Percentiles rank a stretch among this genome's conserved stretches.
Evolutionary conservation across 2,329 filamentous ascomycete genomes (phyloP).

Genomic region (Hypoxylon sp.): DNA sequence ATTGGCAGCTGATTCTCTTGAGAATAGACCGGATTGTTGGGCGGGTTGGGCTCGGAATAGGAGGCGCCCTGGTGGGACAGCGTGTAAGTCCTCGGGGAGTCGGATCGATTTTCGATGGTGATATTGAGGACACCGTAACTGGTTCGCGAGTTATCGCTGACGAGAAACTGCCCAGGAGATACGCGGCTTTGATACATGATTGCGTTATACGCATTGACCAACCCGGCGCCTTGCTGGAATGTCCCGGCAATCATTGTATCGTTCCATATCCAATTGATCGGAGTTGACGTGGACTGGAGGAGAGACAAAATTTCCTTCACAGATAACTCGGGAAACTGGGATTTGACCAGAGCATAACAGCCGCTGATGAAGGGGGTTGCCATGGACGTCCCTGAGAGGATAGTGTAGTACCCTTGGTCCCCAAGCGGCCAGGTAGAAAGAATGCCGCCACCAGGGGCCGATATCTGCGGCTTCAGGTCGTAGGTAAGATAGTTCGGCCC

Average conservation of each 20-base stretch:
- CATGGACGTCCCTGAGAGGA: conserved; percentile 50
- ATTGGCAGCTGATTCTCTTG: conserved; percentile 33
- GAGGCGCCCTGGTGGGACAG: conserved; percentile 38
- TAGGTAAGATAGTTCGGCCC: conserved; percentile 35
- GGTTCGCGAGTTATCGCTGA: conserved; percentile 25
- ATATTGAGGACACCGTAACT: conserved; percentile 34
- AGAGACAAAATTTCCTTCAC: conserved; percentile 42
- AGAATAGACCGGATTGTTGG: conserved; percentile 21
- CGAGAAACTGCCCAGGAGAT: conserved; percentile 37
- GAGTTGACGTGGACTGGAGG: conserved; percentile 44
- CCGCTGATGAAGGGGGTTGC: conserved; percentile 47
- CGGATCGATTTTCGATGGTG: conserved; percentile 38
- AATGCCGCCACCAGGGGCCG: conserved; percentile 48
- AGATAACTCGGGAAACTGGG: conserved; percentile 40
- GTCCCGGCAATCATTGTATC: conserved; percentile 41
- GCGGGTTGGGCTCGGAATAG: conserved; percentile 36
- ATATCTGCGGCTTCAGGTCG: conserved; percentile 44
- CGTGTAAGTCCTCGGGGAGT: conserved; percentile 32
- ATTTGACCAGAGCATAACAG: conserved; percentile 48
- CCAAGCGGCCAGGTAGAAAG: conserved; percentile 48
- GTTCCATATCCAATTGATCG: conserved; percentile 41
- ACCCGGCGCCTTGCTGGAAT: conserved; percentile 47
- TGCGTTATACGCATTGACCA: conserved; percentile 46
- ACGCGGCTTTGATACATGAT: conserved; percentile 36
- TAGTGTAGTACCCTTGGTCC: conserved; percentile 43